These are phyloP conservation scores for Microthyrium microscopicum DNA, from an alignment of 2,329 filamentous ascomycete genomes.

Conservation along the genomic window DNA sequence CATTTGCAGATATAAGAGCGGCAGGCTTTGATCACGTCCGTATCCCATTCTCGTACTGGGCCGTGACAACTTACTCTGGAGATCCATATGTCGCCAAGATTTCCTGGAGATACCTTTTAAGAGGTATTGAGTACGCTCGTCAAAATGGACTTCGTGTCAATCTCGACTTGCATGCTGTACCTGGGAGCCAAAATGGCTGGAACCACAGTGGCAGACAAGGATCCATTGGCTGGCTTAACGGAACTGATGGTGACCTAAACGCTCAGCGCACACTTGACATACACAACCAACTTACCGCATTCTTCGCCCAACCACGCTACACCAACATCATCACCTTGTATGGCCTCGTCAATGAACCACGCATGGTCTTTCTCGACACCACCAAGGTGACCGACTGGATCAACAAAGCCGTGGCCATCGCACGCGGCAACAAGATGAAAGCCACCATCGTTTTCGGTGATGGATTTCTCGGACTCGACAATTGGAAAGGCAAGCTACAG, in stretches of 20 bases:
- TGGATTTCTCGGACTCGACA: slow-evolving; percentile 77
- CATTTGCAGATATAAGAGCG: slow-evolving; percentile 66
- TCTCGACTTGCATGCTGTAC: slow-evolving; percentile 75
- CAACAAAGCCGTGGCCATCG: slow-evolving; percentile 48
- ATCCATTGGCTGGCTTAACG: slow-evolving; percentile 72
- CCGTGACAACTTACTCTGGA: slow-evolving; percentile 62
- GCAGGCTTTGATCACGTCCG: slow-evolving; percentile 91
- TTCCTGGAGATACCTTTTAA: slow-evolving; percentile 83
- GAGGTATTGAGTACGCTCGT: slow-evolving; percentile 83
- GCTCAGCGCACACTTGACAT: slow-evolving; percentile 72
- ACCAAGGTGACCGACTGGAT: slow-evolving; percentile 83
- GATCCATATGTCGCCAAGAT: slow-evolving; percentile 79
- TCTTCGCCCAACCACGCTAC: slow-evolving; percentile 88
- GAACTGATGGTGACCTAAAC: slow-evolving; percentile 63
- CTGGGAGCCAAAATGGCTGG: slow-evolving; percentile 93
- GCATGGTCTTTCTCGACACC: slow-evolving; percentile 40
- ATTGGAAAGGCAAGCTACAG: slow-evolving; percentile 76
- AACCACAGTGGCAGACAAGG: slow-evolving; percentile 85
- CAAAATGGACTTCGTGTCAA: slow-evolving; percentile 87
- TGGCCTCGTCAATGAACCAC: slow-evolving; percentile 81
- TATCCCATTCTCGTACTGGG: slow-evolving; percentile 93
- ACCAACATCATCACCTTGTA: slow-evolving; percentile 85
- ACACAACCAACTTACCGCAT: slow-evolving; percentile 70
- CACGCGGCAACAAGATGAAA: slow-evolving; percentile 60
- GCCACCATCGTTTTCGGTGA: slow-evolving; percentile 74